Evolutionary conservation across 768 basidiomycete genomes (phyloP).

Genomic region (Amanita molliuscula): DNA sequence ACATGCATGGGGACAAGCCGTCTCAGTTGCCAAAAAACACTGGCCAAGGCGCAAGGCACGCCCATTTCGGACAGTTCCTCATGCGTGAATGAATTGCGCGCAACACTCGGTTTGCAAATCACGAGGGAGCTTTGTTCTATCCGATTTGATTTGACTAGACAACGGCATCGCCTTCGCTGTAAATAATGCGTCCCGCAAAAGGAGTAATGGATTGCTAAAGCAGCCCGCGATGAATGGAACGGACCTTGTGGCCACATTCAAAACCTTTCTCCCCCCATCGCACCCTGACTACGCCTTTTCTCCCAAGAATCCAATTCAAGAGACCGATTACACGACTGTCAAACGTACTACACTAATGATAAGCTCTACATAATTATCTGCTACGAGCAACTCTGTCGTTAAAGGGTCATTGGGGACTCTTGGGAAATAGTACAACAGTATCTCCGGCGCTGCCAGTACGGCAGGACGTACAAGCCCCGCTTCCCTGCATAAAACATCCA

Average conservation of each 20-base stretch:
- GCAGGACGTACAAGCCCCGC: background rate
- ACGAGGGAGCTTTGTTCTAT: background rate
- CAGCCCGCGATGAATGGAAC: background rate
- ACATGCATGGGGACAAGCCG: background rate
- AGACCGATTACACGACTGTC: background rate
- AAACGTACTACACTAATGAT: constrained; percentile 1
- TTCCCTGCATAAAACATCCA: background rate
- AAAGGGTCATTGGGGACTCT: constrained; percentile 3
- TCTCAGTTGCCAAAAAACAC: background rate
- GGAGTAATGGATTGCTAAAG: background rate
- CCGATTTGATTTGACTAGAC: background rate
- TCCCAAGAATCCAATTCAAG: background rate
- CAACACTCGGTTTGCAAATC: background rate
- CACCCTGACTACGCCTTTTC: constrained; percentile 1
- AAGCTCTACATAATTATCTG: background rate
- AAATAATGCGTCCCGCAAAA: background rate
- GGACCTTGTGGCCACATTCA: background rate
- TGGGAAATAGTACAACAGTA: background rate
- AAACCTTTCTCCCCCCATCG: background rate
- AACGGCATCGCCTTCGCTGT: background rate
- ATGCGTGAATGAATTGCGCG: background rate
- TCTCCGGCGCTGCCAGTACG: background rate
- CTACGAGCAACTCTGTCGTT: background rate
- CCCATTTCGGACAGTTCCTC: background rate
- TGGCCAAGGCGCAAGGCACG: background rate